Base-by-base conservation (phyloP, 352 stramenopile genomes). In the Pythium chondricola region DNA sequence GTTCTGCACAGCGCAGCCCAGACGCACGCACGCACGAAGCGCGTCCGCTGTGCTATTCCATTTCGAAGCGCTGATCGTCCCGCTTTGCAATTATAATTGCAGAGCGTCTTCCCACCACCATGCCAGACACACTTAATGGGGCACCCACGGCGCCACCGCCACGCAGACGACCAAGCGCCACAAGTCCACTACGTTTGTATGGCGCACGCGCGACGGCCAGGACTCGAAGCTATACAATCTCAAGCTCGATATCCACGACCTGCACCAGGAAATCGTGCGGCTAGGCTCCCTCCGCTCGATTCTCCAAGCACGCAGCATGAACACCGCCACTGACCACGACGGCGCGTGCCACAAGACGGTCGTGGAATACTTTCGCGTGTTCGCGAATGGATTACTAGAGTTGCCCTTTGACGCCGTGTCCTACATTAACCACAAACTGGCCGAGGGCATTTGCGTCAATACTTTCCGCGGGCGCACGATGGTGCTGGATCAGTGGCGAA, bases 151-250 rank as follows among this genome's bases (percentile, higher is more conserved):
- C n/a, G n/a, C n/a, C n/a, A n/a, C n/a, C n/a, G n/a, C n/a, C n/a
- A n/a, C n/a, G n/a, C n/a, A n/a, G n/a, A n/a, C n/a, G n/a, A n/a
- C n/a, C n/a, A n/a, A n/a, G n/a, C n/a, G n/a, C n/a, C n/a, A n/a
- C n/a, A n/a, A n/a, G n/a, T n/a, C n/a, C n/a, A n/a, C 43, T 0
- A 49, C 29, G 43, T 26, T 49, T 22, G 43, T 49, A 30, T 56
- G 48, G 48, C 48, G 48, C 13, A 56, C 48, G 29, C 29, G 49
- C 10, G 41, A 58, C 18, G 13, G n/a, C 32, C 29, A 58, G 20
- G 42, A 43, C 30, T 56, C 48, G 21, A 18, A 32, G 22, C 32
- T 58, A 1, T 58, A 50, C 49, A 58, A 58, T 21, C 42, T 58
- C n/a, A 36, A 50, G 49, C 41, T 51, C 24, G 49, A 58, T 36